These are phyloP conservation scores for Aureoboletus auriporus DNA, from an alignment of 768 basidiomycete genomes.

Conservation along the genomic window DNA sequence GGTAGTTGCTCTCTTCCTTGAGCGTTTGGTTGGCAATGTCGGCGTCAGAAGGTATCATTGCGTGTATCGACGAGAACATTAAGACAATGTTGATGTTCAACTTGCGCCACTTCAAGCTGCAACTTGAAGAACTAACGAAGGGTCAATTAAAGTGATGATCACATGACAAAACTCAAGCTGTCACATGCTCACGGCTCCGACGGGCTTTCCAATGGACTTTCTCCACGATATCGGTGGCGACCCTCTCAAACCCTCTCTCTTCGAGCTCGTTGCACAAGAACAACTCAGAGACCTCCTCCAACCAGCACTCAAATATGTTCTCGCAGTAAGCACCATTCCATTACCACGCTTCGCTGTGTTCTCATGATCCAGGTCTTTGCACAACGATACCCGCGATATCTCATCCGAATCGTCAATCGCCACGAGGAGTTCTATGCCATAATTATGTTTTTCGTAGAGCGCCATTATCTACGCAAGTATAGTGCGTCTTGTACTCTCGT, in stretches of 20 bases:
- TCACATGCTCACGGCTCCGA: slow-evolving; percentile 24
- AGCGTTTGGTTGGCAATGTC: slow-evolving; percentile 71
- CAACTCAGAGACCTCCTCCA: slow-evolving; percentile 89
- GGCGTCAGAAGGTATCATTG: slow-evolving; percentile 62
- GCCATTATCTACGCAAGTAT: slow-evolving; percentile 83
- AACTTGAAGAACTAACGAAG: no score
- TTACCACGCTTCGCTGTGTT: not conserved
- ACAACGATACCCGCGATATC: slow-evolving; percentile 89
- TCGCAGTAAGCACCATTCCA: slow-evolving; percentile 58
- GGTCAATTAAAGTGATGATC: slow-evolving; percentile 1
- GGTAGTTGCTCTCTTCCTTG: slow-evolving; percentile 63
- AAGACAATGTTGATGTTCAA: not conserved
- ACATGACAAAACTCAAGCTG: slow-evolving; percentile 25
- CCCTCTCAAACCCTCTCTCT: slow-evolving; percentile 75
- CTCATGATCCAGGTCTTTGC: slow-evolving; percentile 73
- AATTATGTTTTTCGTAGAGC: slow-evolving; percentile 87
- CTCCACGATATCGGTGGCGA: slow-evolving; percentile 74
- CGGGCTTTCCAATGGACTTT: slow-evolving; percentile 61
- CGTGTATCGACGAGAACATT: slow-evolving; percentile 65
- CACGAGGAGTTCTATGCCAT: slow-evolving; percentile 96
- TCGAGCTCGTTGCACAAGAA: slow-evolving; percentile 91
- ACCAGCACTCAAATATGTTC: slow-evolving; percentile 90
- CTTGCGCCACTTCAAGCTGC: no score
- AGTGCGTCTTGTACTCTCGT: slow-evolving; percentile 43
- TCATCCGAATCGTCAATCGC: slow-evolving; percentile 84